Percentiles rank a stretch among this genome's conserved stretches.
Evolutionary conservation across 2,329 filamentous ascomycete species (phyloP).

Genomic region (Ceratocystis cacaofunesta): DNA sequence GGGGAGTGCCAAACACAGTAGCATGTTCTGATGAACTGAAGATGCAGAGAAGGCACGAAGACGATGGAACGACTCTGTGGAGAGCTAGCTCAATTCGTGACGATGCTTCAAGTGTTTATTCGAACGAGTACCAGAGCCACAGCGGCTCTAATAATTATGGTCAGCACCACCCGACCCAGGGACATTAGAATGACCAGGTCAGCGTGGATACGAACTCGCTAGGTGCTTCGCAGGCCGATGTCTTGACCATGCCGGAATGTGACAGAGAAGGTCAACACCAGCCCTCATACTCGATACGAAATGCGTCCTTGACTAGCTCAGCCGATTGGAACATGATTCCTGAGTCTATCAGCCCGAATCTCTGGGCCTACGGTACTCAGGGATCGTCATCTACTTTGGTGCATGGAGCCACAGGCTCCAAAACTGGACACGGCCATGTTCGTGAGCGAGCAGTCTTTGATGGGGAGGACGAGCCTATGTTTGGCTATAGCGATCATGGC

Average conservation of each 20-base stretch:
- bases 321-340: constrained; percentile 16
- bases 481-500: background rate
- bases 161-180: constrained; percentile 4
- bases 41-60: background rate
- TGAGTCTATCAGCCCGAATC: constrained; percentile 12
- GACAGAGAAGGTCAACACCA: background rate
- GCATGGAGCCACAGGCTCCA: background rate
- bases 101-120: constrained; percentile 12
- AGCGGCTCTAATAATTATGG: background rate
- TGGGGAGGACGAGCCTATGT: constrained; percentile 5
- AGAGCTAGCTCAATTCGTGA: constrained; percentile 6
- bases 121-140: constrained; percentile 1
- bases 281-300: background rate
- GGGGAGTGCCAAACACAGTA: background rate
- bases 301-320: constrained; percentile 11
- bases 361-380: constrained; percentile 3
- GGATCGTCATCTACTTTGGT: background rate
- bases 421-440: constrained; percentile 8
- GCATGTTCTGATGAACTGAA: background rate
- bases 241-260: background rate
- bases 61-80: constrained; percentile 6
- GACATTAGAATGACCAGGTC: constrained; percentile 7
- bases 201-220: background rate
- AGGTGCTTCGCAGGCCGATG: background rate
- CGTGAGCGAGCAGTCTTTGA: constrained; percentile 11